A percentile compares a stretch with the other conserved stretches of the same genome.
Conservation (phyloP, 2,329 filamentous ascomycete species). For the Plectosphaerella sp. region DNA sequence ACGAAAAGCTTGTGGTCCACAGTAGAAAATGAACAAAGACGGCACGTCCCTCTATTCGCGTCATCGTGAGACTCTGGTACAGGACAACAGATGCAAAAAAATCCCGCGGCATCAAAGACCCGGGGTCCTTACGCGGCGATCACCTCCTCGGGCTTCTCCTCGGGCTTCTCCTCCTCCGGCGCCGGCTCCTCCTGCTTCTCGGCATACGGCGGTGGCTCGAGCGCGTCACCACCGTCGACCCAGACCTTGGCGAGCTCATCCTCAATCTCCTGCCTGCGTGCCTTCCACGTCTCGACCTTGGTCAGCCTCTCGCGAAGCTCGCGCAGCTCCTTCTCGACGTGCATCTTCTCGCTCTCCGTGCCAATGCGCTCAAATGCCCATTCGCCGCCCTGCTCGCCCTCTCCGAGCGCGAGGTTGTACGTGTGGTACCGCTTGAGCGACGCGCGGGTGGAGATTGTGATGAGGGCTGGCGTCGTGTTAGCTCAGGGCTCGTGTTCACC, state of each 20-base stretch:
- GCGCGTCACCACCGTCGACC: conserved; percentile 46
- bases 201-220: conserved; percentile 43
- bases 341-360: conserved; percentile 87
- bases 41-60: not conserved
- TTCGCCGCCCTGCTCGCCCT: conserved; percentile 74
- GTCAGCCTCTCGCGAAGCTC: conserved; percentile 76
- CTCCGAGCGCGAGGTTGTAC: conserved; percentile 80
- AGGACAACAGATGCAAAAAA: not conserved
- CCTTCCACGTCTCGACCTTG: conserved; percentile 82
- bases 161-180: conserved; percentile 1
- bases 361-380: conserved; percentile 95
- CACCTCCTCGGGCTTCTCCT: conserved; percentile 8
- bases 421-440: conserved; percentile 95
- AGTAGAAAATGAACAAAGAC: conserved; percentile 5
- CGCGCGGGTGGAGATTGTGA: conserved; percentile 92
- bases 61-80: conserved; percentile 6
- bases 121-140: not conserved
- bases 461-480: conserved; percentile 57
- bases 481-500: conserved; percentile 1
- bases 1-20: not conserved
- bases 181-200: conserved; percentile 12
- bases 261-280: conserved; percentile 75
- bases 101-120: not conserved
- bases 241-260: conserved; percentile 65
- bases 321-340: conserved; percentile 84